These are phyloP conservation scores for Solanum habrochaites DNA, from an alignment of 257 asterid genomes.

Conservation along the genomic window DNA sequence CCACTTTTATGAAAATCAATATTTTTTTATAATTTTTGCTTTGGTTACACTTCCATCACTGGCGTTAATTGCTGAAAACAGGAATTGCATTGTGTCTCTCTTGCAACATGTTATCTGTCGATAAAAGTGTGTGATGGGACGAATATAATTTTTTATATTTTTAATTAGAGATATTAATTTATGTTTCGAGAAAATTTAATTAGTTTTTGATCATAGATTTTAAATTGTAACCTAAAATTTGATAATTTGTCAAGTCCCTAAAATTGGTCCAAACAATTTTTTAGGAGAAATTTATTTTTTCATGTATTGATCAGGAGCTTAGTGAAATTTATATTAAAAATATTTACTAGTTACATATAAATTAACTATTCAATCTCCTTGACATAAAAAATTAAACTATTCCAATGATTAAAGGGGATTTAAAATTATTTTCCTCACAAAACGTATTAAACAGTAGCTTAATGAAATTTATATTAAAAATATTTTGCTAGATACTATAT, in stretches of 20 bases:
- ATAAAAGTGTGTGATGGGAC: background rate
- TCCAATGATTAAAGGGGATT: too few relatives aligned
- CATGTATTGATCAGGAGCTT: too few relatives aligned
- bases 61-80: background rate
- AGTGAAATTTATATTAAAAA: too few relatives aligned
- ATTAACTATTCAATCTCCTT: too few relatives aligned
- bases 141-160: rapidly evolving
- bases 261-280: background rate
- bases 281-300: too few relatives aligned
- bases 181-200: rapidly evolving
- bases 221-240: too few relatives aligned
- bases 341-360: too few relatives aligned
- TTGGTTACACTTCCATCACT: slow-evolving; percentile 5
- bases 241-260: background rate
- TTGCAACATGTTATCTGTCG: background rate
- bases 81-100: slow-evolving; percentile 20
- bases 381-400: too few relatives aligned
- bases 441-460: too few relatives aligned
- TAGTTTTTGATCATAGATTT: too few relatives aligned
- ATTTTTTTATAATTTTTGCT: background rate
- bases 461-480: too few relatives aligned
- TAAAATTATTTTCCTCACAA: background rate
- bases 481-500: background rate
- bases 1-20: background rate
- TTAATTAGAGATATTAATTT: background rate